Conservation (phyloP, 805 yeast species). For the Candida ipomoeae region DNA sequence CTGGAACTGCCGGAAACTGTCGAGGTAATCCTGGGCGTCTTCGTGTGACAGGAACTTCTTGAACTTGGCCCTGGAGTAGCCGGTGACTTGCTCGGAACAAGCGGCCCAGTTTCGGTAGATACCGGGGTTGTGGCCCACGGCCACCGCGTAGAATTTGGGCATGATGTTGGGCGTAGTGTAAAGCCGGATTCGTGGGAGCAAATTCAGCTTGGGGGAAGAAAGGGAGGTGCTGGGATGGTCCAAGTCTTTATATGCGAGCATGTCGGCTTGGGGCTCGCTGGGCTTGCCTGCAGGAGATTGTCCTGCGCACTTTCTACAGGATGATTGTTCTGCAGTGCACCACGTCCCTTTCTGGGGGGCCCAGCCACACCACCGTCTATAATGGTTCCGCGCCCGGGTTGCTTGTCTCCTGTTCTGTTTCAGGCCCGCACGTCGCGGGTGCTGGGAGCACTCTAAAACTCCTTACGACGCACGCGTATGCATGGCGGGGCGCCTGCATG, state of each 20-base stretch:
- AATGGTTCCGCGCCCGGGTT: no score
- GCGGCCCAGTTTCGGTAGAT: conserved; percentile 58
- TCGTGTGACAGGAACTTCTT: conserved; percentile 47
- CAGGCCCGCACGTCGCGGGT: no score
- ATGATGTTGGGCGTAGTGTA: background rate
- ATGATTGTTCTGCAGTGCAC: no score
- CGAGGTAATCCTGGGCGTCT: conserved; percentile 45
- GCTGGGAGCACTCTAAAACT: no score
- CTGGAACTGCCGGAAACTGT: background rate
- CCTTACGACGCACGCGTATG: no score
- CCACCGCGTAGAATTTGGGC: conserved; percentile 32
- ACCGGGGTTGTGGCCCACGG: conserved; percentile 42
- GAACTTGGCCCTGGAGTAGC: conserved; percentile 52
- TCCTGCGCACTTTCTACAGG: no score
- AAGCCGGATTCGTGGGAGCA: background rate
- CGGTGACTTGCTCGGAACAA: conserved; percentile 49
- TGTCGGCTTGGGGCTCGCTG: background rate
- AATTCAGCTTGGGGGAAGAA: background rate
- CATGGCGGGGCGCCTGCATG: no score
- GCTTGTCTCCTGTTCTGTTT: no score
- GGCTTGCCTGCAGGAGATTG: background rate
- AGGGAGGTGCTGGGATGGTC: no score
- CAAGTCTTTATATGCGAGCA: background rate
- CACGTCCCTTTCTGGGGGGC: no score
- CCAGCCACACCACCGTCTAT: no score